These are phyloP conservation scores for Acmispon strigosus DNA, from an alignment of 306 rosid genomes.

Conservation along the genomic window DNA sequence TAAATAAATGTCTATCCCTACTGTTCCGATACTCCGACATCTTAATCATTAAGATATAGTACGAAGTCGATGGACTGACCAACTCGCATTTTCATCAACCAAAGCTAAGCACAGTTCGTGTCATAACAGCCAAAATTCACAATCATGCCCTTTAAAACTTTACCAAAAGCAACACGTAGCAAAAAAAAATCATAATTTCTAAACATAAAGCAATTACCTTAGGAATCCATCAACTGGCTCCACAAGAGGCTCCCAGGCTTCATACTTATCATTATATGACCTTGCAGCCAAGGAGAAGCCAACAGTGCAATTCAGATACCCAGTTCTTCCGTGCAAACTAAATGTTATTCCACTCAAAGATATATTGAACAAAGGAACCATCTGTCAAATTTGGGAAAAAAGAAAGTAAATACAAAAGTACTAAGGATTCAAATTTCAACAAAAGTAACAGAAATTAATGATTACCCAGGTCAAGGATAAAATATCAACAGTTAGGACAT, in stretches of 20 bases:
- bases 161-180: not conserved
- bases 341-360: slow-evolving; percentile 70
- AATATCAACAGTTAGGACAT: not conserved
- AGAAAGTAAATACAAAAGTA: slow-evolving; percentile 7
- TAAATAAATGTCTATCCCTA: not conserved
- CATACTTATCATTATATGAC: slow-evolving; percentile 87
- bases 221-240: slow-evolving; percentile 91
- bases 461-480: not conserved
- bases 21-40: not conserved
- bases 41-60: not conserved
- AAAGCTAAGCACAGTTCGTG: not conserved
- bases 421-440: not conserved
- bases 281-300: slow-evolving; percentile 81
- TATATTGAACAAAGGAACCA: slow-evolving; percentile 96
- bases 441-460: not conserved
- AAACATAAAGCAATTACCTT: slow-evolving; percentile 38
- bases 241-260: slow-evolving; percentile 94
- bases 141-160: slow-evolving; percentile 1
- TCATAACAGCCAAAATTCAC: not conserved
- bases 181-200: not conserved
- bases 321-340: slow-evolving; percentile 70
- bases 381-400: slow-evolving; percentile 46
- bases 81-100: not conserved
- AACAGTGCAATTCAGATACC: slow-evolving; percentile 60
- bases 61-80: not conserved